Conservation (phyloP, 352 stramenopile genomes). For the Aphanomyces stellatus region DNA sequence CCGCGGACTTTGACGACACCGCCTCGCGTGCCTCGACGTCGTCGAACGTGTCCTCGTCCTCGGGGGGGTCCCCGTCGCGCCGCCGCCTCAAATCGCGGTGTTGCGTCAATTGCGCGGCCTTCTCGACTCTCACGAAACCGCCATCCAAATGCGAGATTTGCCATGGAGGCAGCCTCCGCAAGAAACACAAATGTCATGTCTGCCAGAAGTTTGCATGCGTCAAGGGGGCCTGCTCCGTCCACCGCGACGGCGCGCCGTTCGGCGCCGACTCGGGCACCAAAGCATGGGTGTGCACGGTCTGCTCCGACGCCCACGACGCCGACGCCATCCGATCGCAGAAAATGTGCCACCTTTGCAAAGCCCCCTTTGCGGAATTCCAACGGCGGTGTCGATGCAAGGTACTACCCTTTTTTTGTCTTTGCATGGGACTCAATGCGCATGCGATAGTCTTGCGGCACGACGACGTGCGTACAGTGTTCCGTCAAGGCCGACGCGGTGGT, state of each 20-base stretch:
- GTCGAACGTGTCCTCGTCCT: not conserved
- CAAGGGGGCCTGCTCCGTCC: not conserved
- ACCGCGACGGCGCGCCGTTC: not conserved
- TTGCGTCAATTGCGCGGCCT: conserved; percentile 11
- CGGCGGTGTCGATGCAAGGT: conserved; percentile 5
- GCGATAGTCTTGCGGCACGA: not conserved
- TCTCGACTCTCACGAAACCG: not conserved
- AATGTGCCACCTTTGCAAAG: conserved; percentile 11
- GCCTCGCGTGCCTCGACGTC: conserved; percentile 4
- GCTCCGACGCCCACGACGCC: not conserved
- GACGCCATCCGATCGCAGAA: not conserved
- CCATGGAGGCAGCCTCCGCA: not conserved
- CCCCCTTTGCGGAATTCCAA: conserved; percentile 14
- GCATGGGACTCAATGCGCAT: not conserved
- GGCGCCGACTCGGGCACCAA: not conserved
- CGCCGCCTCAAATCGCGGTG: not conserved
- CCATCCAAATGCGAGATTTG: conserved; percentile 9
- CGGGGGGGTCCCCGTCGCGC: too few species aligned
- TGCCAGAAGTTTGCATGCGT: conserved; percentile 18
- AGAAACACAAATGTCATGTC: conserved; percentile 16
- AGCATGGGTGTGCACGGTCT: conserved; percentile 5
- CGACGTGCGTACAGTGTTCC: conserved; percentile 16
- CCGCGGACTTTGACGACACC: not conserved
- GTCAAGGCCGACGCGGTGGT: not conserved
- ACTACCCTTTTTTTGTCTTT: not conserved